Conservation (phyloP, 371 early-diverging fungal genomes). For the Phascolomyces articulosus region DNA sequence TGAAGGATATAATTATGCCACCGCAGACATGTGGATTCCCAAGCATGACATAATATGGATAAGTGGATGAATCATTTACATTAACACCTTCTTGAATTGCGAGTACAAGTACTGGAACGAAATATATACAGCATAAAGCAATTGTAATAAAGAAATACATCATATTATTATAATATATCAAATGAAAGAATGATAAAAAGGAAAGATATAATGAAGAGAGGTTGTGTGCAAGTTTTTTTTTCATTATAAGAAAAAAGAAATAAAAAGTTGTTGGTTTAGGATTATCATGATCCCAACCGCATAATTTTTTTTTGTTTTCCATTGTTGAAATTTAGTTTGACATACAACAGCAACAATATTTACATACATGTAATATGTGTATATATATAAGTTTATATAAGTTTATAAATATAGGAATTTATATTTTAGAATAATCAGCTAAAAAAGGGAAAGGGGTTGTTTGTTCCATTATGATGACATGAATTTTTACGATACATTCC, state of each 20-base stretch:
- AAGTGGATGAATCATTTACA: slow-evolving; percentile 25
- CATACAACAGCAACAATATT: too few relatives aligned
- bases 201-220: background rate
- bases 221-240: background rate
- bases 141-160: slow-evolving; percentile 2
- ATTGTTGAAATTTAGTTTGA: too few relatives aligned
- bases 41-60: slow-evolving; percentile 50
- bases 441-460: slow-evolving; percentile 1
- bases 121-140: background rate
- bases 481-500: slow-evolving; percentile 2
- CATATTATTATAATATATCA: background rate
- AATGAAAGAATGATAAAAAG: background rate
- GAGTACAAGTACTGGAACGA: background rate
- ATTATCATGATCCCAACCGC: too few relatives aligned
- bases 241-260: background rate
- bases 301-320: too few relatives aligned
- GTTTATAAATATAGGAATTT: too few relatives aligned
- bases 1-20: slow-evolving; percentile 40
- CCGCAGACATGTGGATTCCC: slow-evolving; percentile 56
- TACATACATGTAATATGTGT: too few relatives aligned
- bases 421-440: background rate
- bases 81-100: slow-evolving; percentile 36
- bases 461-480: background rate
- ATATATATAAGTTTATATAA: too few relatives aligned
- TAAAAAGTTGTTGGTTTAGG: too few relatives aligned